Evolutionary conservation across 75 land plant species (phyloP).

Genomic region (Selaginella tamariscina): DNA sequence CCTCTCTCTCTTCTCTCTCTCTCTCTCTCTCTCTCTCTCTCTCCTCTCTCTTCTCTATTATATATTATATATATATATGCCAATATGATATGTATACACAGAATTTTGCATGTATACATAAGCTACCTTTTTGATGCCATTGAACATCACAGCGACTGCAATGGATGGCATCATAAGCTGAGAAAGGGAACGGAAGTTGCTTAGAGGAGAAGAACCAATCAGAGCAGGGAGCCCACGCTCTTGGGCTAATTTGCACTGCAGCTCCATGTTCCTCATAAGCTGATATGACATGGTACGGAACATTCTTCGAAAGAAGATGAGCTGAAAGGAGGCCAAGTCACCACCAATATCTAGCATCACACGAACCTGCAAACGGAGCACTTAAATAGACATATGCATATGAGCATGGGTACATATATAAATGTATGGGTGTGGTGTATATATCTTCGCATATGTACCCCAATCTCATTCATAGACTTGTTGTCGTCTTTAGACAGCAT

Average conservation of each 20-base stretch:
- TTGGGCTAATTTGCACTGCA: conserved; percentile 66
- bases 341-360: conserved; percentile 70
- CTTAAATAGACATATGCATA: background rate
- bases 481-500: background rate
- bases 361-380: conserved; percentile 30
- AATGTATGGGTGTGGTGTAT: too few relatives aligned
- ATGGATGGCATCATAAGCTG: conserved; percentile 67
- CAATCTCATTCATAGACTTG: background rate
- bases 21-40: too few relatives aligned
- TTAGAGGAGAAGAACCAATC: conserved; percentile 42
- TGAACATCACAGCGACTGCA: conserved; percentile 21
- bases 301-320: conserved; percentile 39
- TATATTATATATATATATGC: too few relatives aligned
- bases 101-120: too few relatives aligned
- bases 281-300: conserved; percentile 48
- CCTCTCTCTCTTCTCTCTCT: too few relatives aligned
- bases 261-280: conserved; percentile 51
- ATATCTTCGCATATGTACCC: too few relatives aligned
- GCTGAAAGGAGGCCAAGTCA: conserved; percentile 69
- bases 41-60: too few relatives aligned
- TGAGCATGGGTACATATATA: too few relatives aligned
- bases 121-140: conserved; percentile 14
- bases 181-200: conserved; percentile 60
- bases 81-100: too few relatives aligned
- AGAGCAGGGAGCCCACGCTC: conserved; percentile 85